Evolutionary conservation across 2,329 filamentous ascomycete genomes (phyloP).

Genomic region (Talaromyces sp.): DNA sequence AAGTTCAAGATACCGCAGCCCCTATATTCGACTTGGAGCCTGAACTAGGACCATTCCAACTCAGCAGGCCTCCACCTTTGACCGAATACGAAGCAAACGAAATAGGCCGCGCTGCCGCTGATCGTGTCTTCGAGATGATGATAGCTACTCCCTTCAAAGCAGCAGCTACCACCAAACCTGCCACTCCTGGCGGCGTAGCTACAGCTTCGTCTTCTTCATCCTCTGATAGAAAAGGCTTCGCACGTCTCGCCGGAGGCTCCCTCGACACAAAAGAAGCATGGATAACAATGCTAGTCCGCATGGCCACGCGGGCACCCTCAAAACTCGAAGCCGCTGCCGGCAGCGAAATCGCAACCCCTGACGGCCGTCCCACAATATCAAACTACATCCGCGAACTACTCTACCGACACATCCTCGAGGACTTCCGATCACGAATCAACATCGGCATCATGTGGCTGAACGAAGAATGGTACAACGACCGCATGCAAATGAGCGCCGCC

Average conservation of each 20-base stretch:
- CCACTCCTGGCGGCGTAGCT: conserved; percentile 28
- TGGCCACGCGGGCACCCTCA: conserved; percentile 74
- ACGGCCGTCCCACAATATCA: conserved; percentile 39
- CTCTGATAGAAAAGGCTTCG: conserved; percentile 59
- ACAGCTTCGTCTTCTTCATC: not conserved
- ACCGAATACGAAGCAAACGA: conserved; percentile 68
- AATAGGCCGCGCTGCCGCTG: conserved; percentile 70
- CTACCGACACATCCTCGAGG: conserved; percentile 82
- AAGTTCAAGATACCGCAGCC: conserved; percentile 36
- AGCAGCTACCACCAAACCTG: conserved; percentile 41
- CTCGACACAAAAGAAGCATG: conserved; percentile 81
- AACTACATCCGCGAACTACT: conserved; percentile 75
- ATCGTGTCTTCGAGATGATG: conserved; percentile 75
- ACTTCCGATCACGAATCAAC: conserved; percentile 86
- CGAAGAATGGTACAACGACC: conserved; percentile 97
- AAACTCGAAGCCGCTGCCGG: conserved; percentile 58
- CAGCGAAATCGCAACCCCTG: conserved; percentile 24
- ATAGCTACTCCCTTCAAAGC: conserved; percentile 60
- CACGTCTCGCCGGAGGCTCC: conserved; percentile 76
- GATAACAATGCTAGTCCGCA: conserved; percentile 79
- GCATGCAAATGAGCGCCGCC: conserved; percentile 51
- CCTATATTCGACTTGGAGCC: conserved; percentile 64
- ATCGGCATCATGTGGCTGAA: conserved; percentile 90
- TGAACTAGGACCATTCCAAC: conserved; percentile 69
- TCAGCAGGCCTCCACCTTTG: conserved; percentile 73